Evolutionary conservation across 352 stramenopile genomes (phyloP), one percentile per base, ranked within the genome.

Genomic region (Globisporangium nagaii): DNA sequence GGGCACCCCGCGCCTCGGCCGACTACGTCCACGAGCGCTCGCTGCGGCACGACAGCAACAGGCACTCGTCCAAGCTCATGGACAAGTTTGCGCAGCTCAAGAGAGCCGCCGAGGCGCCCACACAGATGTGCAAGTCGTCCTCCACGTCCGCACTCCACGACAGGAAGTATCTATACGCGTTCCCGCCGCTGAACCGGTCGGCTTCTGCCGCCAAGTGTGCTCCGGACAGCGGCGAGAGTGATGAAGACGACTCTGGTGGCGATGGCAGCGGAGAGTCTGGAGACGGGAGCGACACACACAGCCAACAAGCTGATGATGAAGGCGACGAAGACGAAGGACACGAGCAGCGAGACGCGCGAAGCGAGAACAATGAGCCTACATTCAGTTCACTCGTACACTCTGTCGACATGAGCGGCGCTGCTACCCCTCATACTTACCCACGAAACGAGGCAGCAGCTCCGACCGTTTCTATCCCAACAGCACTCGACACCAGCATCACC

Each of bases 11-110:
- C 27, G 56, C 64, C 4, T 86, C 69, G 31, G 56, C 60, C 2
- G 64, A 74, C n/a, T 84, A 82, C 50, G 71, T 81, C 10, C 49
- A 76, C 0, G 63, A 71, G 24, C 68, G 73, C 43, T 55, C 53
- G n/a, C n/a, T n/a, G n/a, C 56, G 48, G 1, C 32, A 54, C 4
- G 61, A 68, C 3, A 31, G 37, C 3, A 59, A 68, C 3, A 31
- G 37, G 2, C 66, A 25, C 7, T 51, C 55, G n/a, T 56, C 60
- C 35, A 68, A 64, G 17, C 66, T 84, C 5, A 61, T 75, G 4
- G 51, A 70, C 30, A 64, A 71, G 36, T 72, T 86, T 47, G 52
- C 53, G 2, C 65, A 73, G 47, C 62, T 72, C 4, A 66, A 68
- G 36, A 39, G 11, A 20, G 27, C 28, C 6, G 31, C 31, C 34